Evolutionary conservation across 352 stramenopile genomes (phyloP).

Genomic region (Saprolegnia diclina): DNA sequence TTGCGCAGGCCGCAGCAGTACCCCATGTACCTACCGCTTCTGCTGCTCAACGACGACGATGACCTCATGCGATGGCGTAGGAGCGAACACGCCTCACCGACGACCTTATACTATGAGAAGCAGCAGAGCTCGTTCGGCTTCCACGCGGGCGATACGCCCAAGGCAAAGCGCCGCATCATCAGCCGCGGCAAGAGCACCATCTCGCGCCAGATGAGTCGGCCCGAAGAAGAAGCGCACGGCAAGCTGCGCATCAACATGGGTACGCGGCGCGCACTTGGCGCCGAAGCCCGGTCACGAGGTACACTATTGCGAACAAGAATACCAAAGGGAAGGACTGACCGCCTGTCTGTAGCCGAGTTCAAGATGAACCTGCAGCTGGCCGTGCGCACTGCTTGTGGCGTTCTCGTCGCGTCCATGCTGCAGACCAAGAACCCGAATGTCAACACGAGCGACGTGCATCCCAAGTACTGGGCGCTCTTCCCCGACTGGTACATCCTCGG

Average conservation of each 20-base stretch:
- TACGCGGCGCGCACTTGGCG: constrained; percentile 6
- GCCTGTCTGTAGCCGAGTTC: constrained; percentile 31
- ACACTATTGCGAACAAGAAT: too few species aligned
- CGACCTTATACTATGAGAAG: neutral
- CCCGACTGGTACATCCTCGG: constrained; percentile 62
- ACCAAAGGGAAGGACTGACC: too few species aligned
- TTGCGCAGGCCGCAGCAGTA: neutral
- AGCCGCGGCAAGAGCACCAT: neutral
- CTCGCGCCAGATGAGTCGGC: neutral
- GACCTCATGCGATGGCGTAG: neutral
- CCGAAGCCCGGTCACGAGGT: constrained; percentile 12
- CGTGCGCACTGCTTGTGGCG: constrained; percentile 55
- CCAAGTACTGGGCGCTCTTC: constrained; percentile 72
- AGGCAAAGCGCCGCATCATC: neutral
- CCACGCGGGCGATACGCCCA: neutral
- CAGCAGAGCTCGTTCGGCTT: neutral
- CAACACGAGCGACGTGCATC: constrained; percentile 34
- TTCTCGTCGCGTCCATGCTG: constrained; percentile 62
- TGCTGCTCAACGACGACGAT: neutral
- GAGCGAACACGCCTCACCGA: too few species aligned
- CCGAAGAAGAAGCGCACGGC: neutral
- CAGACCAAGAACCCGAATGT: constrained; percentile 42
- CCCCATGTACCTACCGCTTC: too few species aligned
- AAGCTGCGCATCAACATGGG: constrained; percentile 65
- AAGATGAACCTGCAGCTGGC: constrained; percentile 41